phyloP scores from a whole-genome alignment of 768 basidiomycete genomes.

The Mycena rebaudengoi region DNA sequence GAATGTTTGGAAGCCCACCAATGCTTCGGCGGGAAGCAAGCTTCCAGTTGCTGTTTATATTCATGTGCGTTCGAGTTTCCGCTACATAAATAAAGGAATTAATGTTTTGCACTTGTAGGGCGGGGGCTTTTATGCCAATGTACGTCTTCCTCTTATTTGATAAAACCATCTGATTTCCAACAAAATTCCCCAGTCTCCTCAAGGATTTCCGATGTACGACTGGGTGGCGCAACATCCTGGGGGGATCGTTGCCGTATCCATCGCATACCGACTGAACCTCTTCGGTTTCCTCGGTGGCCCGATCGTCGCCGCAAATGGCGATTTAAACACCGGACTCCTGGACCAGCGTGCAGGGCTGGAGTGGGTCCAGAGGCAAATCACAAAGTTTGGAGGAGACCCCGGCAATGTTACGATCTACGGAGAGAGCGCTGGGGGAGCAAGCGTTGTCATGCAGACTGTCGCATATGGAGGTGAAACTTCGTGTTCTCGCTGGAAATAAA shows the following conservation, averaged over 20 bases:
- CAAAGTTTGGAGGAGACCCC: slow-evolving; percentile 44
- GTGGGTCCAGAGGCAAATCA: slow-evolving; percentile 51
- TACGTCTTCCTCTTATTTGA: slow-evolving; percentile 25
- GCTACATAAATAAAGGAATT: too few relatives aligned
- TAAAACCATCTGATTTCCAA: neutral
- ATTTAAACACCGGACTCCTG: slow-evolving; percentile 48
- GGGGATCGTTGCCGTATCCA: slow-evolving; percentile 43
- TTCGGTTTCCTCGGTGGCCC: slow-evolving; percentile 43
- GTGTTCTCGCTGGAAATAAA: neutral
- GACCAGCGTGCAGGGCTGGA: slow-evolving; percentile 51
- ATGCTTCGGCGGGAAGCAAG: slow-evolving; percentile 39
- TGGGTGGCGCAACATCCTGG: slow-evolving; percentile 52
- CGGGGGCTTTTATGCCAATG: slow-evolving; percentile 49
- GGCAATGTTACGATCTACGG: slow-evolving; percentile 43
- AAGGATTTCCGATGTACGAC: slow-evolving; percentile 57
- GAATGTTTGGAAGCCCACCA: slow-evolving; percentile 53
- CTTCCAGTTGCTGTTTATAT: slow-evolving; percentile 55
- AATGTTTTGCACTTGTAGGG: slow-evolving; percentile 45
- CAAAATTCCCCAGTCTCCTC: slow-evolving; percentile 42
- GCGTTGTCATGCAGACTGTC: slow-evolving; percentile 52
- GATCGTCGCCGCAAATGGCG: slow-evolving; percentile 44
- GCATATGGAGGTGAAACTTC: slow-evolving; percentile 48
- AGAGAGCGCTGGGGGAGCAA: slow-evolving; percentile 54
- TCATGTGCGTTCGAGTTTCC: too few relatives aligned
- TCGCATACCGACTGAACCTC: slow-evolving; percentile 41